Evolutionary conservation across 2,329 filamentous ascomycete species (phyloP).

Genomic region (Gaeumannomyces sp.): DNA sequence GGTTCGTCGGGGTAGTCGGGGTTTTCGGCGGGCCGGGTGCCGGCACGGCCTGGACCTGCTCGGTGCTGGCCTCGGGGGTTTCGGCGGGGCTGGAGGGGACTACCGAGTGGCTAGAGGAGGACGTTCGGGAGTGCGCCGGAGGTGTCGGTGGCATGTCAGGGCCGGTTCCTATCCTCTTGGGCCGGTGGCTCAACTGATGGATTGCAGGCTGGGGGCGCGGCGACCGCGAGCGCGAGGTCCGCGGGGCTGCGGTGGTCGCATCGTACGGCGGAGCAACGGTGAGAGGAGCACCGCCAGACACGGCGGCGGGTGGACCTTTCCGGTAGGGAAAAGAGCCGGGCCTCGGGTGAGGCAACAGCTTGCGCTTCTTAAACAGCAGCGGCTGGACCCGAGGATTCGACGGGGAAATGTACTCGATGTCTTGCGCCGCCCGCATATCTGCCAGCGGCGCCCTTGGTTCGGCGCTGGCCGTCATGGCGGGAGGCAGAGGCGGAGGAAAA

Average conservation of each 20-base stretch:
- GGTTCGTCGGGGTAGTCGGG: conserved; percentile 57
- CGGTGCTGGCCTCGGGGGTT: conserved; percentile 31
- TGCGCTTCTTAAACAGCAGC: conserved; percentile 30
- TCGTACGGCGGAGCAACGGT: conserved; percentile 16
- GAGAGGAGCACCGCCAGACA: not conserved
- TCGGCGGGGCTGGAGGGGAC: conserved; percentile 35
- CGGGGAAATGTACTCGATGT: not conserved
- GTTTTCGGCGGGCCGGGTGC: conserved; percentile 22
- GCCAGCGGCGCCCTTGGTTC: conserved; percentile 5
- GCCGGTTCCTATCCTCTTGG: conserved; percentile 35
- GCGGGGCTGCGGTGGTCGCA: conserved; percentile 22
- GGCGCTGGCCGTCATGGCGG: conserved; percentile 9
- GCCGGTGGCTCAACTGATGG: conserved; percentile 35
- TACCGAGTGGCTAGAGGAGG: conserved; percentile 44
- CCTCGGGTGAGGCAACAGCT: conserved; percentile 31
- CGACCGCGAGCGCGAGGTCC: conserved; percentile 25
- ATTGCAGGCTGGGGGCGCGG: conserved; percentile 21
- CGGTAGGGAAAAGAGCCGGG: conserved; percentile 18
- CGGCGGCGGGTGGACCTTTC: conserved; percentile 11
- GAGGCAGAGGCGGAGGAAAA: not conserved
- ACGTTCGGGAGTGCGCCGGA: conserved; percentile 52
- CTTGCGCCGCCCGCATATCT: conserved; percentile 4
- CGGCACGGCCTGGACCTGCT: conserved; percentile 25
- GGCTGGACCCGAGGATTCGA: conserved; percentile 11
- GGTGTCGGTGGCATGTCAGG: conserved; percentile 57